Evolutionary conservation across 208 protist genomes (phyloP).

Genomic region (Leishmania aethiopica): DNA sequence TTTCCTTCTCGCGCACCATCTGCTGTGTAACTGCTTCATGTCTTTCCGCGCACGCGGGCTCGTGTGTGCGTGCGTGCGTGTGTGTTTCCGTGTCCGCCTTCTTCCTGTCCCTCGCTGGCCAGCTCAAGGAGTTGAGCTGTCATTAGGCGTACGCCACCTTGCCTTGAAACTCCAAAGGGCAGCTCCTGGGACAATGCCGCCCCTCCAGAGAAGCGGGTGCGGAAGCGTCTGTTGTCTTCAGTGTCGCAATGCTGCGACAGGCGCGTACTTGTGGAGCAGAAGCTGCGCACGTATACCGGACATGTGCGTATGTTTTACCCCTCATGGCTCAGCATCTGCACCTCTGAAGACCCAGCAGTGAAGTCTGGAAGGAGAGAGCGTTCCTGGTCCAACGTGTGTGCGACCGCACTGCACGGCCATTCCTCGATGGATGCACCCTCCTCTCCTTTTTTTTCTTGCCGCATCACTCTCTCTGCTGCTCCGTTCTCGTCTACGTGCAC

Average conservation of each 20-base stretch:
- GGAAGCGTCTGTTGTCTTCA: not conserved
- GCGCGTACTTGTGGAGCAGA: not conserved
- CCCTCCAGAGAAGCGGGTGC: not conserved
- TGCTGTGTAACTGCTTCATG: not conserved
- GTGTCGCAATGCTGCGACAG: not conserved
- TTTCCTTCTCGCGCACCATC: not conserved
- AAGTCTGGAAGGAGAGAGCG: not conserved
- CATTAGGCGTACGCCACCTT: not conserved
- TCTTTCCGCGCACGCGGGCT: not conserved
- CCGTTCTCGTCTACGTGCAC: not conserved
- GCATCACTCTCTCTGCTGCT: not conserved
- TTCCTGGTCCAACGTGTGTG: not conserved
- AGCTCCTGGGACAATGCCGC: not conserved
- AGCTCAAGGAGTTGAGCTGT: not conserved
- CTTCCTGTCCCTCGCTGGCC: not conserved
- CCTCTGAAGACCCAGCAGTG: not conserved
- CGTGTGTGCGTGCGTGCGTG: not conserved
- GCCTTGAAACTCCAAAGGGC: not conserved
- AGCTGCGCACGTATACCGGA: not conserved
- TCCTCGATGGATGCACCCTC: not conserved
- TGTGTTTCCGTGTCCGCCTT: not conserved
- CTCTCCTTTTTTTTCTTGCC: not conserved
- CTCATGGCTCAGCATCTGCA: not conserved
- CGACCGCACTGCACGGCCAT: not conserved
- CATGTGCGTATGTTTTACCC: not conserved